Percentiles rank a stretch among this genome's conserved stretches.
These are phyloP conservation scores for Ustilago hordei DNA, from an alignment of 1,284 basidiomycete genomes.

Conservation along the genomic window DNA sequence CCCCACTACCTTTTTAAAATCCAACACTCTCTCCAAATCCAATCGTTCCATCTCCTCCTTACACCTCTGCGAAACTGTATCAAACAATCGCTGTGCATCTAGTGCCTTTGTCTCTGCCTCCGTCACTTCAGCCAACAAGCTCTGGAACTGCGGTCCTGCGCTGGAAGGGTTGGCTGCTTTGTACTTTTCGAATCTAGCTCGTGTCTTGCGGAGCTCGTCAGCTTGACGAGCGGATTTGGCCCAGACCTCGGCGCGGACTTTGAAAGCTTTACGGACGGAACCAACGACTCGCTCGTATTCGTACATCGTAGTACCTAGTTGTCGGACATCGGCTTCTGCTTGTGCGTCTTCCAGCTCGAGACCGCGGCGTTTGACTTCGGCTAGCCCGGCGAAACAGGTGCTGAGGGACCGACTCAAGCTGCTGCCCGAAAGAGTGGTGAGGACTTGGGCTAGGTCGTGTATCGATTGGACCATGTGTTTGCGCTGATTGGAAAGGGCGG, in stretches of 20 bases:
- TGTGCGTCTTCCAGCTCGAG: conserved; percentile 60
- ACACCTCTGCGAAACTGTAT: conserved; percentile 84
- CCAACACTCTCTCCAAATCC: conserved; percentile 89
- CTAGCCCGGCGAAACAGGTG: conserved; percentile 69
- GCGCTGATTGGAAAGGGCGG: conserved; percentile 82
- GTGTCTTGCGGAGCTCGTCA: conserved; percentile 79
- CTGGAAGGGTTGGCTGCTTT: conserved; percentile 74
- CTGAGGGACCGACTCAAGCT: conserved; percentile 68
- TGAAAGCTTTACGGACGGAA: conserved; percentile 88
- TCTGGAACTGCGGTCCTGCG: conserved; percentile 47
- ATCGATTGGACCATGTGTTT: conserved; percentile 70
- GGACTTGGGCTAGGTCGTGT: conserved; percentile 63
- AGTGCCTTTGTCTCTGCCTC: conserved; percentile 52
- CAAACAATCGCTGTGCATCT: conserved; percentile 80
- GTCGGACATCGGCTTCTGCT: conserved; percentile 63
- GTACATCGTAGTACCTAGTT: conserved; percentile 79
- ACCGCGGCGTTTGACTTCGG: conserved; percentile 63
- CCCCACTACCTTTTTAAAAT: conserved; percentile 83
- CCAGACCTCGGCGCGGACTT: conserved; percentile 84
- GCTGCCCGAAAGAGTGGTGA: conserved; percentile 67
- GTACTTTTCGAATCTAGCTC: conserved; percentile 82
- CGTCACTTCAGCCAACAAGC: conserved; percentile 41
- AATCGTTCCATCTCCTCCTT: conserved; percentile 93
- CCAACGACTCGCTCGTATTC: conserved; percentile 92
- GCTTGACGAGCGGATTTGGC: conserved; percentile 73